These are phyloP conservation scores for Debaryomyces nepalensis DNA, from an alignment of 1,139 yeast species.

Conservation along the genomic window DNA sequence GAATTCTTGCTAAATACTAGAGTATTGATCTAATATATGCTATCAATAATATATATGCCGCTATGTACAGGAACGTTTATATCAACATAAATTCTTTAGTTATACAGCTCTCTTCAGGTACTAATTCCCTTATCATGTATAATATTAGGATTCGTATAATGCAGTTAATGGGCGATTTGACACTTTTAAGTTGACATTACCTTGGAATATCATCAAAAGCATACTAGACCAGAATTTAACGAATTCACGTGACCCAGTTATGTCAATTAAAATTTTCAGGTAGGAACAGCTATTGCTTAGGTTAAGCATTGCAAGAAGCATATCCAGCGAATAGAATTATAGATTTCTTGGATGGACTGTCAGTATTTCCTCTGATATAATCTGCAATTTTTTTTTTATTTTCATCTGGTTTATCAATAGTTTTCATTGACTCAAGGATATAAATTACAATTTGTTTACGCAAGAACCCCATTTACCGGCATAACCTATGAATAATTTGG, in stretches of 20 bases:
- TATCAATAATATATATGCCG: too few relatives aligned
- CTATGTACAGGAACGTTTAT: not conserved
- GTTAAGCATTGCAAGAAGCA: not conserved
- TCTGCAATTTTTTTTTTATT: not conserved
- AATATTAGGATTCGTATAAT: not conserved
- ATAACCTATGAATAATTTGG: slow-evolving; percentile 34
- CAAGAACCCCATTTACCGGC: too few relatives aligned
- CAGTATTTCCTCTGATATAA: not conserved
- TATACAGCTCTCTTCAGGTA: too few relatives aligned
- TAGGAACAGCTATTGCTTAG: not conserved
- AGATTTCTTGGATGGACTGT: not conserved
- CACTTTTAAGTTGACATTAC: too few relatives aligned
- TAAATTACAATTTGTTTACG: too few relatives aligned
- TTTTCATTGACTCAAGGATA: too few relatives aligned
- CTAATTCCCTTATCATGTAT: not conserved
- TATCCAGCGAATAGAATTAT: not conserved
- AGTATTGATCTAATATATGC: not conserved
- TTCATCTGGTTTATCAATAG: not conserved
- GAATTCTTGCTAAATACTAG: not conserved
- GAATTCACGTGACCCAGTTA: slow-evolving; percentile 5
- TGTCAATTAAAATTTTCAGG: slow-evolving; percentile 7
- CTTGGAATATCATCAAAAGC: too few relatives aligned
- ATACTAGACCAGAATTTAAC: too few relatives aligned
- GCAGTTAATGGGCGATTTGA: too few relatives aligned
- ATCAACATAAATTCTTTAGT: too few relatives aligned